These are phyloP conservation scores for Monilinia aucupariae DNA, from an alignment of 2,329 filamentous ascomycete species.

Conservation along the genomic window DNA sequence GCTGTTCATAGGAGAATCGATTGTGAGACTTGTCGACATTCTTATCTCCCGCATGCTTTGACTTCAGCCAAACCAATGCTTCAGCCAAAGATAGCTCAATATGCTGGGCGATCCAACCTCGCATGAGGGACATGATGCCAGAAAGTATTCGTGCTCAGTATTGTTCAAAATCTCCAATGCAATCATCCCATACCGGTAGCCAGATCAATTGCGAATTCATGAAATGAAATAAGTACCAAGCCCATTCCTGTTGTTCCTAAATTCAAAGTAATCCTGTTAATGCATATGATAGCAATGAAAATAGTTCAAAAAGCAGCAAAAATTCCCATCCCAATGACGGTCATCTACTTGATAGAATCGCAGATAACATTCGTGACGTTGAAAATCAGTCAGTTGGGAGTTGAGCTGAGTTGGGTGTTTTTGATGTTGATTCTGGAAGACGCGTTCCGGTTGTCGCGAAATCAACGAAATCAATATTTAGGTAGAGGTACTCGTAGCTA, in stretches of 20 bases:
- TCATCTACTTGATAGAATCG: not conserved
- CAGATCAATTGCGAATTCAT: not conserved
- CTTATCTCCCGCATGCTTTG: not conserved
- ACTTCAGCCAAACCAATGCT: constrained; percentile 7
- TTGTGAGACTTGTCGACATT: not conserved
- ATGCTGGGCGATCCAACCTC: constrained; percentile 8
- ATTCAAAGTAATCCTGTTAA: not conserved
- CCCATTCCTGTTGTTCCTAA: too few relatives aligned
- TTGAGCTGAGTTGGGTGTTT: not conserved
- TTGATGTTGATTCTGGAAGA: not conserved
- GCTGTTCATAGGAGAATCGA: constrained; percentile 5
- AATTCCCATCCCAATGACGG: not conserved
- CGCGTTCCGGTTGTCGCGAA: not conserved
- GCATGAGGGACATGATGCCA: constrained; percentile 1
- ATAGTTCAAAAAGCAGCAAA: not conserved
- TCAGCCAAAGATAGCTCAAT: constrained; percentile 5
- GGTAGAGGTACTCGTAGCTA: too few relatives aligned
- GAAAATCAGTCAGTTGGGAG: not conserved
- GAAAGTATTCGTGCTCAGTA: too few relatives aligned
- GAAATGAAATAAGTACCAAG: not conserved
- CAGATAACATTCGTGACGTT: not conserved
- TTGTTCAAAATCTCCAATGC: not conserved
- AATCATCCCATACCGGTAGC: not conserved
- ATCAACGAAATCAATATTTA: too few relatives aligned
- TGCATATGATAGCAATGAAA: not conserved